Base-by-base conservation (phyloP, 768 basidiomycete species). In the Lactarius tabidus region DNA sequence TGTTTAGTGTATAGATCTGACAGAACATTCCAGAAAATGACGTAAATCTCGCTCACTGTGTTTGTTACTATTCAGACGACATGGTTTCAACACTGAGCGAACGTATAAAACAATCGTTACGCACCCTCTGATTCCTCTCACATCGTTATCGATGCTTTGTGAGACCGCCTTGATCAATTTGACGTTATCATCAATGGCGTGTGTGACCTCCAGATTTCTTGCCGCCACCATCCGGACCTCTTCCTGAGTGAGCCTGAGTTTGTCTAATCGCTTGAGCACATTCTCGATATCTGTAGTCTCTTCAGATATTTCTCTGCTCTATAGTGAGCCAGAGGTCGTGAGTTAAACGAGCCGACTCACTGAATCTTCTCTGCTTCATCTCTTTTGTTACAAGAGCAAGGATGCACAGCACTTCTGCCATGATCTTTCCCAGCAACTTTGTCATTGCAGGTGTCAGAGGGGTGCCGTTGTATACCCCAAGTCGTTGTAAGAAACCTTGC, bases 161-260 rank as follows among this genome's bases (percentile, higher is more conserved):
- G 33, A 33, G 18, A 59, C 10, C 5, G 6, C 28, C 57, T 59
- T 8, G 17, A 43, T 33, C 2, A 17, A 31, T 33, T 20, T 36
- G 28, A 54, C 36, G 6, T n/a, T n/a, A 15, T 26, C 29, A n/a
- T 45, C 55, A 14, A 63, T 35, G 4, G 2, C 26, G 15, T 63
- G 56, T 31, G 36, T 41, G 14, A 51, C 9, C 28, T 43, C 57
- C 33, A 54, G 12, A 26, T 43, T 59, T 28, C 31, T 59, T 1
- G 39, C 52, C 28, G 43, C 39, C 8, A 20, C 18, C 39, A 59
- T 45, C 15, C 20, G 12, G 5, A 2, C 20, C 58, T 64, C 63
- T 33, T 54, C 58, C 26, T 41, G 29, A 17, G 57, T 64, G 26
- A 64, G 63, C 6, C 12, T 5, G n/a, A 64, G 63, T 10, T 12